Evolutionary conservation across 805 yeast genomes (phyloP).

Genomic region (Hanseniaspora meyeri): DNA sequence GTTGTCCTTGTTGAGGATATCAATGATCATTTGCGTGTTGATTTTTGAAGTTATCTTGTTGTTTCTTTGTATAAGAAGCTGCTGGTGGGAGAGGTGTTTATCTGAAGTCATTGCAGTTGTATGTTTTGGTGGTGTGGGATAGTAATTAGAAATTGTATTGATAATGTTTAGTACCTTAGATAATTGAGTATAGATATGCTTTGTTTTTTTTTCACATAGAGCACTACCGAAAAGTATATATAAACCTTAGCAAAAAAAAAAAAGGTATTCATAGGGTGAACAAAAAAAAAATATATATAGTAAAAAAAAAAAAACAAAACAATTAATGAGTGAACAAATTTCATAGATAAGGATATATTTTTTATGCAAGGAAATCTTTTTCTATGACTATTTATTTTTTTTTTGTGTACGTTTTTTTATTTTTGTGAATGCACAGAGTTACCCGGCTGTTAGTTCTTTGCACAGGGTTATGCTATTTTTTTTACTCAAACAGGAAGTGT

Average conservation of each 20-base stretch:
- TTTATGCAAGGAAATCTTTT: too few relatives aligned
- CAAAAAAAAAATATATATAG: not conserved
- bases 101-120: not conserved
- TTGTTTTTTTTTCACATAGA: too few relatives aligned
- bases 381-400: too few relatives aligned
- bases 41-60: conserved; percentile 12
- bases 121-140: not conserved
- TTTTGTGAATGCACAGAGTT: too few relatives aligned
- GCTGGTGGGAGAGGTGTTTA: conserved; percentile 5
- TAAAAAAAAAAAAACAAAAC: not conserved
- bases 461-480: too few relatives aligned
- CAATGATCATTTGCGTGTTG: conserved; percentile 30
- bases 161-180: too few relatives aligned
- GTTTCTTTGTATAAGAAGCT: conserved; percentile 9
- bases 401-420: not conserved
- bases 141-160: too few relatives aligned
- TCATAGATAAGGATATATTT: not conserved
- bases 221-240: too few relatives aligned
- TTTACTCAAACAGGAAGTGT: too few relatives aligned
- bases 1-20: conserved; percentile 26
- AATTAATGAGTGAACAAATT: not conserved
- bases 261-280: not conserved
- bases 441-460: too few relatives aligned
- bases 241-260: not conserved
- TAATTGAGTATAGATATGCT: too few relatives aligned